Evolutionary conservation across 352 stramenopile species (phyloP).

Genomic region (Thalassiosira hispida): DNA sequence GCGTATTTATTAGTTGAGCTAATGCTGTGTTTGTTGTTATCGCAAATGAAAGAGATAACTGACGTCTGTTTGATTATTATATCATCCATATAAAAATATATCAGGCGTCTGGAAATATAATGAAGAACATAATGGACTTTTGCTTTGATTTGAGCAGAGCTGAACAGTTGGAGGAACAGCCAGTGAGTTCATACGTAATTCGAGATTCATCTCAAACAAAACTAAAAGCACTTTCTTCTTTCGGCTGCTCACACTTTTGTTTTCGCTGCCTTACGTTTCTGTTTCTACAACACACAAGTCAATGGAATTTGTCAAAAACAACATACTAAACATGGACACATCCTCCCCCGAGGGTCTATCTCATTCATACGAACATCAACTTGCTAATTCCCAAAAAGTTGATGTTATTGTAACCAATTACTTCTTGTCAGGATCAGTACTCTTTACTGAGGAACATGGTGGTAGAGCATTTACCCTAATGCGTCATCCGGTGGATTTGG

Average conservation of each 20-base stretch:
- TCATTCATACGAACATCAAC: slow-evolving; percentile 9
- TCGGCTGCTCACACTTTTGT: no score
- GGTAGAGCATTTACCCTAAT: slow-evolving; percentile 53
- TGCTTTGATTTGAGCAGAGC: slow-evolving; percentile 49
- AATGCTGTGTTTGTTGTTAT: not conserved
- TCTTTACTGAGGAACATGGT: slow-evolving; percentile 47
- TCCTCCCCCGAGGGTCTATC: slow-evolving; percentile 32
- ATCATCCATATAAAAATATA: not conserved
- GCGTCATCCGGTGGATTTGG: slow-evolving; percentile 54
- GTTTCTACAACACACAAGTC: no score
- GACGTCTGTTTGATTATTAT: not conserved
- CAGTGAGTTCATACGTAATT: slow-evolving; percentile 16
- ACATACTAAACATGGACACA: slow-evolving; percentile 56
- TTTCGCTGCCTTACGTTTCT: no score
- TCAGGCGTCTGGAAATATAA: slow-evolving; percentile 26
- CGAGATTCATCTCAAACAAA: not conserved
- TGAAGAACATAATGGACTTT: slow-evolving; percentile 56
- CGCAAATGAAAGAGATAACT: no score
- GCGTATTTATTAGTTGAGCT: not conserved
- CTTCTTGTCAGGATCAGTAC: slow-evolving; percentile 26
- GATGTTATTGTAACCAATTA: slow-evolving; percentile 55
- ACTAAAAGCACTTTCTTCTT: not conserved
- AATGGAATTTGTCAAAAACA: slow-evolving; percentile 18
- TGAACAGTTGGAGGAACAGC: slow-evolving; percentile 27
- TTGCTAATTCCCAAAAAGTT: slow-evolving; percentile 16